phyloP scores from a whole-genome alignment of 495 filamentous ascomycete genomes.

The Rostrohypoxylon terebratum region DNA sequence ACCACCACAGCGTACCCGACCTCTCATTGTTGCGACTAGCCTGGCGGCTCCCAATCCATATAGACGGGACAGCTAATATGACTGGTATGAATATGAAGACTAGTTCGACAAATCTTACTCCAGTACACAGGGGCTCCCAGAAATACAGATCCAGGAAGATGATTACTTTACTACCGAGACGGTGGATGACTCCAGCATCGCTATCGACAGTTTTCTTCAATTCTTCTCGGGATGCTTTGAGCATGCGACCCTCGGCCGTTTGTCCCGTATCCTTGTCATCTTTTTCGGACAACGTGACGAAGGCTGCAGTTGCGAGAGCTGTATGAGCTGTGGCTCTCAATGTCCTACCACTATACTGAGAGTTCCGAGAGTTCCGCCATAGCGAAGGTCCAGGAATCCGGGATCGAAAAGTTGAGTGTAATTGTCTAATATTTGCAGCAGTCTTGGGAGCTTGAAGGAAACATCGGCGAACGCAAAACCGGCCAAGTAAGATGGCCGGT shows the following conservation, averaged over 20 bases:
- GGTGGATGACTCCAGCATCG: constrained; percentile 66
- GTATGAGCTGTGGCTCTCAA: constrained; percentile 66
- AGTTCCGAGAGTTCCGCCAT: constrained; percentile 1
- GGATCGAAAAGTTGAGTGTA: constrained; percentile 35
- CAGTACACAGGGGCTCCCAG: constrained; percentile 89
- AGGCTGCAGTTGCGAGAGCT: constrained; percentile 64
- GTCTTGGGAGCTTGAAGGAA: constrained; percentile 30
- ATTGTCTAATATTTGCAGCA: constrained; percentile 30
- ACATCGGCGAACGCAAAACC: constrained; percentile 45
- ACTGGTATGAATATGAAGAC: constrained; percentile 92
- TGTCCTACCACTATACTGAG: constrained; percentile 41
- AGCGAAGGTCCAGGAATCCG: constrained; percentile 5
- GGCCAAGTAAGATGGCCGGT: constrained; percentile 42
- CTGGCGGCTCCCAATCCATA: constrained; percentile 78
- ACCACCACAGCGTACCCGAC: constrained; percentile 93
- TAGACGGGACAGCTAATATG: constrained; percentile 77
- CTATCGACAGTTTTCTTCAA: constrained; percentile 73
- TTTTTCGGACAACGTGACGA: constrained; percentile 77
- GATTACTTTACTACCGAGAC: constrained; percentile 65
- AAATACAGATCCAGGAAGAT: constrained; percentile 77
- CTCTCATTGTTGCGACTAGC: constrained; percentile 74
- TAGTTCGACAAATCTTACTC: constrained; percentile 84
- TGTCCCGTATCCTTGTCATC: constrained; percentile 68
- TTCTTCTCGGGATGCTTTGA: constrained; percentile 81
- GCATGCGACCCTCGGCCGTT: constrained; percentile 86